Conservation (phyloP, 2,329 filamentous ascomycete genomes). For the Alternaria atra region DNA sequence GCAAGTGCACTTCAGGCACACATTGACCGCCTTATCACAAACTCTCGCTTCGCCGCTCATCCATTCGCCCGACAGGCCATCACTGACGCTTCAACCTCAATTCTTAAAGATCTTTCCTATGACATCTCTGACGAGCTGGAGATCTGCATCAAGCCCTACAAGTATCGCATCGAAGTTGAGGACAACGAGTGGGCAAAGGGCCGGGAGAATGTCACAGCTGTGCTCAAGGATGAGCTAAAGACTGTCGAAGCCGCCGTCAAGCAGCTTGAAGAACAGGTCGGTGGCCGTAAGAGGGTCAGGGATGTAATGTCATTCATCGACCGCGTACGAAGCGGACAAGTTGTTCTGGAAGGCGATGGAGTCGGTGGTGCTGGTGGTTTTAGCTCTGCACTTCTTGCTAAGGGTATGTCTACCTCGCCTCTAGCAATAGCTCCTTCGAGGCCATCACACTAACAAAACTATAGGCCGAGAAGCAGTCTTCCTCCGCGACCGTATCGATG, state of each 20-base stretch:
- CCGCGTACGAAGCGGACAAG: conserved; percentile 84
- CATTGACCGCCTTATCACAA: conserved; percentile 78
- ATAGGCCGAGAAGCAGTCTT: conserved; percentile 91
- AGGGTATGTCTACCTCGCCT: conserved; percentile 65
- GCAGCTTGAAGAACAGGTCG: conserved; percentile 77
- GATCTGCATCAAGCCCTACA: conserved; percentile 99
- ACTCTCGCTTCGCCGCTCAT: conserved; percentile 87
- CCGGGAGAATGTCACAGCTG: conserved; percentile 79
- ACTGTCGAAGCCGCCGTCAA: conserved; percentile 84
- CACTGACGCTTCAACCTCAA: conserved; percentile 85
- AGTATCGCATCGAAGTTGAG: conserved; percentile 96
- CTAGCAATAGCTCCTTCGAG: not conserved
- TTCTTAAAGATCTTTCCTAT: conserved; percentile 93
- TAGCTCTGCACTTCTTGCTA: conserved; percentile 82
- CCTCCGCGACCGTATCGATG: conserved; percentile 87
- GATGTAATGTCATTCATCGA: conserved; percentile 94
- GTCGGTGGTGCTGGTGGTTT: conserved; percentile 91
- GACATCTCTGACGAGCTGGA: conserved; percentile 98
- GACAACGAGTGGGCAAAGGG: conserved; percentile 87
- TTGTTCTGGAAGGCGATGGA: conserved; percentile 83
- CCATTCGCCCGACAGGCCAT: conserved; percentile 95
- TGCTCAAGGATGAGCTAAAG: conserved; percentile 86
- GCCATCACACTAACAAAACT: conserved; percentile 13
- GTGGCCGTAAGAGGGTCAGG: conserved; percentile 81
- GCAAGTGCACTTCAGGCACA: conserved; percentile 86